Evolutionary conservation across 2,329 filamentous ascomycete species (phyloP).

Genomic region (Colletotrichum sp.): DNA sequence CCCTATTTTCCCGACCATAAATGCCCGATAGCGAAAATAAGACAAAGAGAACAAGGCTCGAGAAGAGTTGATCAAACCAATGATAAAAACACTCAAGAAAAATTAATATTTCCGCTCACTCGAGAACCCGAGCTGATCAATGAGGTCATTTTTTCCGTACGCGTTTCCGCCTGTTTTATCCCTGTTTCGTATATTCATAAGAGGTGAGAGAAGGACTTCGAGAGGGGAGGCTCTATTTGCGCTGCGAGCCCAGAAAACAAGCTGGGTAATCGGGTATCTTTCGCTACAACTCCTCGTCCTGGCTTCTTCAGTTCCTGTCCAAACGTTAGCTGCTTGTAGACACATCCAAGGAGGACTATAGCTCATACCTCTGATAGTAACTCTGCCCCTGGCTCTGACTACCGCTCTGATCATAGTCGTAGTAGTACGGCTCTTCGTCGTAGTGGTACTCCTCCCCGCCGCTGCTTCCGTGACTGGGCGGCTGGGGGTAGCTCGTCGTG

Average conservation of each 20-base stretch:
- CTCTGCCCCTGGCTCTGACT: neutral
- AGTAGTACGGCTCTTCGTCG: slow-evolving; percentile 29
- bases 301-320: neutral
- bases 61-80: neutral
- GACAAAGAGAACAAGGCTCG: neutral
- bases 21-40: neutral
- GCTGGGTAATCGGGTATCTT: neutral
- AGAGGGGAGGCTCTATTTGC: neutral
- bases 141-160: neutral
- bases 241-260: neutral
- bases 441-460: slow-evolving; percentile 37
- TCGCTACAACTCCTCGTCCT: neutral
- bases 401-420: slow-evolving; percentile 22
- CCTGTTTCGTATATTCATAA: neutral
- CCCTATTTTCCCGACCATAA: neutral
- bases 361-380: neutral
- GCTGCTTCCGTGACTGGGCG: slow-evolving; percentile 36
- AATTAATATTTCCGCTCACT: neutral
- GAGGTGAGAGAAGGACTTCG: neutral
- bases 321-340: neutral
- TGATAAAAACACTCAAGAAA: neutral
- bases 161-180: neutral
- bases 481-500: slow-evolving; percentile 23
- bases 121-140: neutral
- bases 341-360: neutral